Base-by-base conservation (phyloP, 2,329 filamentous ascomycete genomes). In the Phaeomoniella chlamydospora region DNA sequence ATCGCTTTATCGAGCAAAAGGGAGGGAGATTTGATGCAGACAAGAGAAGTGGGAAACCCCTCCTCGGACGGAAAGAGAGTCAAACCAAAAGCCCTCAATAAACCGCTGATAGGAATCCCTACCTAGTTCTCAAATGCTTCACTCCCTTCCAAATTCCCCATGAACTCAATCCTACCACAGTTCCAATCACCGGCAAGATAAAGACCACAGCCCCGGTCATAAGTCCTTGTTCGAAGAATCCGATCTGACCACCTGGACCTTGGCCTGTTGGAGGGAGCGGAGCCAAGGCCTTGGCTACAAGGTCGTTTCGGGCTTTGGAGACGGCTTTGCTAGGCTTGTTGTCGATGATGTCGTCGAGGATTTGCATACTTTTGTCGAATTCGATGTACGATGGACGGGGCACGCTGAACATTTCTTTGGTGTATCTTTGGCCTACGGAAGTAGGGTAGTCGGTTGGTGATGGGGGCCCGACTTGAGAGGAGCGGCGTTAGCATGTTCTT, bases 391-490 rank as follows among this genome's bases (percentile, higher is more conserved):
- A 13, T 5, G 38, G 38, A 17, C 38, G 37, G 12, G 38, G 35
- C 29, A n/a, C 15, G 33, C 37, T 35, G 13, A 40, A 32, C 38
- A 37, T 40, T 19, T 5, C 17, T 16, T 35, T 30, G n/a, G 10
- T 6, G 30, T 40, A 40, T 10, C 14, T 4, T 11, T 29, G 13
- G 5, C 11, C 17, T 19, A 35, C 34, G 9, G 38, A 37, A 4
- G 37, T 30, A 13, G 38, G 5, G 18, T 37, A 18, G 13, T 22
- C 38, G n/a, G 15, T 17, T 11, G 38, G 38, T 16, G 38, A 30
- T 14, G 35, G 16, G 10, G 38, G 38, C n/a, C 38, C 22, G 33
- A 39, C 45, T n/a, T n/a, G n/a, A n/a, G n/a, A n/a, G n/a, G n/a
- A n/a, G n/a, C n/a, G n/a, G n/a, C n/a, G n/a, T n/a, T n/a, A n/a